These are phyloP conservation scores for Dryadomyces quercus-mongolicae DNA, from an alignment of 2,329 filamentous ascomycete genomes.

Conservation along the genomic window DNA sequence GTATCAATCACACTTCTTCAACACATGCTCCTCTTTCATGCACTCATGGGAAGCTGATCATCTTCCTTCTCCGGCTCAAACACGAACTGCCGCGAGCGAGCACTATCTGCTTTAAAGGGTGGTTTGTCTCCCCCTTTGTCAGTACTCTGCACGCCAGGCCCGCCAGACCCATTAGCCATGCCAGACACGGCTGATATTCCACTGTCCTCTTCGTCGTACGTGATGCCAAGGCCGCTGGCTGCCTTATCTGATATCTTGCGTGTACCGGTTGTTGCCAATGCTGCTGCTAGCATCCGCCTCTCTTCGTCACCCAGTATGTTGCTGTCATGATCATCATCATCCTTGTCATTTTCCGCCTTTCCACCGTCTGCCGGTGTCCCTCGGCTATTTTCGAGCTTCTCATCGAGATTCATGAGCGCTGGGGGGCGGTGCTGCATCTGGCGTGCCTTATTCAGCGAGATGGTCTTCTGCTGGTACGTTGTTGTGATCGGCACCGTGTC, in stretches of 20 bases:
- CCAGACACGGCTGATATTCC: constrained; percentile 21
- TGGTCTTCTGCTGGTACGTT: constrained; percentile 95
- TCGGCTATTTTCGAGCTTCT: constrained; percentile 20
- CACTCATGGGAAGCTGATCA: constrained; percentile 16
- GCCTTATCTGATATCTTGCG: constrained; percentile 6
- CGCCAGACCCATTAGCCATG: neutral
- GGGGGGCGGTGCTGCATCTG: constrained; percentile 83
- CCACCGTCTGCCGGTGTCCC: neutral
- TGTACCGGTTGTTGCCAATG: constrained; percentile 12
- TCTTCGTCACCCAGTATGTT: constrained; percentile 12
- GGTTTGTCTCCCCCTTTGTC: constrained; percentile 16
- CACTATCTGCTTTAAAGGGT: constrained; percentile 20
- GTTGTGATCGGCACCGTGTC: constrained; percentile 67
- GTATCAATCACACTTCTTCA: constrained; percentile 1
- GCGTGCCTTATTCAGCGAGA: constrained; percentile 78
- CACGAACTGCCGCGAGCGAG: constrained; percentile 17
- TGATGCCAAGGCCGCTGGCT: constrained; percentile 22
- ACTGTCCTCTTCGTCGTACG: constrained; percentile 26
- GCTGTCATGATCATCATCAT: constrained; percentile 10
- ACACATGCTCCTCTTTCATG: constrained; percentile 7
- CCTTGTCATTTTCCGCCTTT: constrained; percentile 7
- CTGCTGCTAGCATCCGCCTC: constrained; percentile 11
- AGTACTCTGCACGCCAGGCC: too few species aligned
- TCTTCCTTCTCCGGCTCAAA: constrained; percentile 21
- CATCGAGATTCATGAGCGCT: constrained; percentile 64